phyloP scores from a whole-genome alignment of 345 rosid genomes.

The Crucihimalaya himalaica region DNA sequence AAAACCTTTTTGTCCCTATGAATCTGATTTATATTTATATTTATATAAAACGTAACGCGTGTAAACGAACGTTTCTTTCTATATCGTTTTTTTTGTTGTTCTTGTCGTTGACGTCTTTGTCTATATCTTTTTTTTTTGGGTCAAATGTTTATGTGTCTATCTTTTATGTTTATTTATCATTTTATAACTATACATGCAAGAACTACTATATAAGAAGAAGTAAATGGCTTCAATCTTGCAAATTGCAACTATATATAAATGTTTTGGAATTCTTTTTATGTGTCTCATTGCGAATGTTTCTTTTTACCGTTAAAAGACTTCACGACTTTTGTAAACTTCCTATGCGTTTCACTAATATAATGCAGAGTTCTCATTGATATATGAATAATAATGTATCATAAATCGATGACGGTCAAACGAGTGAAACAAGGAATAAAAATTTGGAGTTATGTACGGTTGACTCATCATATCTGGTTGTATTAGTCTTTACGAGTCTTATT shows the following conservation, averaged over 20 bases:
- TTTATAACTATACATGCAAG: not conserved
- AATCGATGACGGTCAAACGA: not conserved
- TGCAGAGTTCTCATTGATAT: not conserved
- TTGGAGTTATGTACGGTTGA: not conserved
- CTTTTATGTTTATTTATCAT: not conserved
- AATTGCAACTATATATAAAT: not conserved
- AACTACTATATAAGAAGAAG: not conserved
- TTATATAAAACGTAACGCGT: not conserved
- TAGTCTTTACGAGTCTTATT: conserved; percentile 8
- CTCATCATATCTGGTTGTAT: not conserved
- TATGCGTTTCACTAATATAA: not conserved
- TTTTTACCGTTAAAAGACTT: not conserved
- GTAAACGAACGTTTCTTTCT: not conserved
- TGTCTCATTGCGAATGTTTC: not conserved
- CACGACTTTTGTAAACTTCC: not conserved
- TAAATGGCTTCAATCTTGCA: not conserved
- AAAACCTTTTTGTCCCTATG: not conserved
- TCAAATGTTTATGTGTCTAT: not conserved
- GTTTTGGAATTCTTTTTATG: not conserved
- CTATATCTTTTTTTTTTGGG: not conserved
- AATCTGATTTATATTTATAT: conserved; percentile 1
- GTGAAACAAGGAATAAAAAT: too few species aligned
- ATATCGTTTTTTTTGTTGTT: not conserved
- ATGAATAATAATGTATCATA: not conserved
- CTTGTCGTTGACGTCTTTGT: conserved; percentile 24